Base-by-base conservation (phyloP, 352 stramenopile species). In the Pythium myriotylum region DNA sequence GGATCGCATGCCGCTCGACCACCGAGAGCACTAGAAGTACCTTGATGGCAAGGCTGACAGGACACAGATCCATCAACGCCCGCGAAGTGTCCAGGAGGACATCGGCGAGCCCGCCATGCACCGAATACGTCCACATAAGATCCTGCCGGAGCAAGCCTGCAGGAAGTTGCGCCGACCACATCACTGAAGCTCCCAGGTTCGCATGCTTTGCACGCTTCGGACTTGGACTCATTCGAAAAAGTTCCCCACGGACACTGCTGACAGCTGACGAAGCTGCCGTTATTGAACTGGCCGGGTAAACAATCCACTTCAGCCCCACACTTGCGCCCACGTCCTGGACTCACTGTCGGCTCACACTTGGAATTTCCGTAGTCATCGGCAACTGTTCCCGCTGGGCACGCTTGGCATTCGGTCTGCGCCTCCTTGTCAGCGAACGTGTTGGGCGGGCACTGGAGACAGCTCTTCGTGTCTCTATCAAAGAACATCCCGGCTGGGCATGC, bases 401-500 rank as follows among this genome's bases (percentile, higher is more conserved):
- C 54, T 26, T 20, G 56, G 39, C 78, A 88, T 39, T 72, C 24
- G 23, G 23, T 60, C 22, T 70, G 64, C 6, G 59, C 74, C 37
- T 47, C 24, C 49, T 7, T 24, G 23, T 20, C 13, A 20, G 74
- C 67, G 33, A 79, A 82, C 56, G 69, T 79, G 5, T 68, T 67
- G 22, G 69, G 65, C 23, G 43, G 46, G 35, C 79, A 89, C 29
- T 70, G 50, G n/a, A 27, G 33, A 33, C 79, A 89, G 0, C 41
- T 72, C 19, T 59, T 67, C 4, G 20, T 51, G 0, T 45, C 52
- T 16, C 23, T 7, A 29, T 86, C 65, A 49, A 75, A 84, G 46
- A 60, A 77, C 46, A 60, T 86, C 5, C 81, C 81, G 12, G 57
- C 43, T 8, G 22, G 55, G 35, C 81, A 91, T 22, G 70, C 54